Evolutionary conservation across 495 filamentous ascomycete species (phyloP).

Genomic region (Jackrogersella multiformis): DNA sequence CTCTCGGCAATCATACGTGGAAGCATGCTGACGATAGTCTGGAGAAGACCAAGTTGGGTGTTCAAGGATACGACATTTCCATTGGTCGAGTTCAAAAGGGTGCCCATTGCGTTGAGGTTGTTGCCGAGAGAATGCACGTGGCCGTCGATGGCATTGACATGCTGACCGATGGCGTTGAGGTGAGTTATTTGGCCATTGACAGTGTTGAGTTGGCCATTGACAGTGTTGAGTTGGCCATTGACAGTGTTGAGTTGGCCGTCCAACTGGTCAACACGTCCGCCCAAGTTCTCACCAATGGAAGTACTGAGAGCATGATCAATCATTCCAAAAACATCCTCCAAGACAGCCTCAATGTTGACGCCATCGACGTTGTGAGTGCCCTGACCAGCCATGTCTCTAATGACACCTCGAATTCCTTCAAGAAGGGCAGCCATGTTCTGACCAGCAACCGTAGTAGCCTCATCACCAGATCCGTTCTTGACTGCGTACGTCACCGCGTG

Average conservation of each 20-base stretch:
- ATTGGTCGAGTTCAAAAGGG: constrained; percentile 44
- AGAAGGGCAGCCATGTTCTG: constrained; percentile 28
- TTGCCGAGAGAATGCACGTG: constrained; percentile 44
- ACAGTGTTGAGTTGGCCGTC: constrained; percentile 8
- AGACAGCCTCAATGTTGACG: constrained; percentile 30
- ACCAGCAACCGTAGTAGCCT: constrained; percentile 21
- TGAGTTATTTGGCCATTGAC: constrained; percentile 31
- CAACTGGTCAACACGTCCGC: constrained; percentile 8
- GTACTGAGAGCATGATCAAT: constrained; percentile 39
- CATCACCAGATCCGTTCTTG: constrained; percentile 26
- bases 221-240: constrained; percentile 16
- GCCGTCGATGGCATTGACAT: constrained; percentile 42
- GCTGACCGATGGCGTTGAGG: constrained; percentile 39
- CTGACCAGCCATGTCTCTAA: constrained; percentile 23
- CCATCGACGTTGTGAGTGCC: constrained; percentile 11
- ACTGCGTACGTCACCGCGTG: constrained; percentile 35
- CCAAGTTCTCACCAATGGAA: not conserved
- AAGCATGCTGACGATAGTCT: constrained; percentile 42
- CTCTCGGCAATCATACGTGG: constrained; percentile 32
- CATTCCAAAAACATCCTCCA: constrained; percentile 34
- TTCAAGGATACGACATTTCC: constrained; percentile 35
- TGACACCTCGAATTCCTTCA: constrained; percentile 30
- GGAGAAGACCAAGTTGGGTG: constrained; percentile 32
- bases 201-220: constrained; percentile 6
- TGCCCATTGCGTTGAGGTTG: constrained; percentile 40